Conservation (phyloP, 2,329 filamentous ascomycete species). For the Penicillium verrucosum region DNA sequence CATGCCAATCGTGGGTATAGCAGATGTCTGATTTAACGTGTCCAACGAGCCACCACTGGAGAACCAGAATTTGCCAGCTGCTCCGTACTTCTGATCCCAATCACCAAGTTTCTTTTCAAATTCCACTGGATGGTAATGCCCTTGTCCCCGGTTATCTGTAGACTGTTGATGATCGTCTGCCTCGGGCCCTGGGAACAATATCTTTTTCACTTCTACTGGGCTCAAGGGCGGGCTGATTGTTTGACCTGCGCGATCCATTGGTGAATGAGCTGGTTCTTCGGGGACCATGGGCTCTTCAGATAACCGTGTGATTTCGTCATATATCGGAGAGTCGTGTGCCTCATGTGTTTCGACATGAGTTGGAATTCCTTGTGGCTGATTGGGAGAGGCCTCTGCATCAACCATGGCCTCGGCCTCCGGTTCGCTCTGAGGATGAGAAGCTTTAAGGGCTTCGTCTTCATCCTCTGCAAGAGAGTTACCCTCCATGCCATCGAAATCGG, state of each 20-base stretch:
- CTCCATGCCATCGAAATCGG: constrained; percentile 34
- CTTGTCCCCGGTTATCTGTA: constrained; percentile 29
- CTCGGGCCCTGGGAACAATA: constrained; percentile 39
- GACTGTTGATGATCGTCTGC: constrained; percentile 1
- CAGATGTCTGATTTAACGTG: constrained; percentile 8
- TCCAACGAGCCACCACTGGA: constrained; percentile 10
- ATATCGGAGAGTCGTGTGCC: background rate
- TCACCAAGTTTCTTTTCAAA: constrained; percentile 50
- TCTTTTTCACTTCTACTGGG: constrained; percentile 43
- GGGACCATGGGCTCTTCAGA: constrained; percentile 4
- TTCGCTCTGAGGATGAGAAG: constrained; percentile 9
- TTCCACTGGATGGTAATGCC: constrained; percentile 51
- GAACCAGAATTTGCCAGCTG: constrained; percentile 48
- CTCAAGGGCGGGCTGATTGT: constrained; percentile 42
- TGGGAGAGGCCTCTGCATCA: constrained; percentile 2
- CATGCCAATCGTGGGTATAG: constrained; percentile 41
- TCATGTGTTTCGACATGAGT: background rate
- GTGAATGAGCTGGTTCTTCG: constrained; percentile 9
- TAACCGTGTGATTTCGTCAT: background rate
- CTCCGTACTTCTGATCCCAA: constrained; percentile 54
- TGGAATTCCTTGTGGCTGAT: background rate
- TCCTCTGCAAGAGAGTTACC: constrained; percentile 14
- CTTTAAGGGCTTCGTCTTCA: constrained; percentile 14
- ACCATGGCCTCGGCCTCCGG: constrained; percentile 11
- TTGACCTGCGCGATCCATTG: constrained; percentile 22